These are phyloP conservation scores for Starmera caribaea DNA, from an alignment of 805 yeast genomes.

Conservation along the genomic window DNA sequence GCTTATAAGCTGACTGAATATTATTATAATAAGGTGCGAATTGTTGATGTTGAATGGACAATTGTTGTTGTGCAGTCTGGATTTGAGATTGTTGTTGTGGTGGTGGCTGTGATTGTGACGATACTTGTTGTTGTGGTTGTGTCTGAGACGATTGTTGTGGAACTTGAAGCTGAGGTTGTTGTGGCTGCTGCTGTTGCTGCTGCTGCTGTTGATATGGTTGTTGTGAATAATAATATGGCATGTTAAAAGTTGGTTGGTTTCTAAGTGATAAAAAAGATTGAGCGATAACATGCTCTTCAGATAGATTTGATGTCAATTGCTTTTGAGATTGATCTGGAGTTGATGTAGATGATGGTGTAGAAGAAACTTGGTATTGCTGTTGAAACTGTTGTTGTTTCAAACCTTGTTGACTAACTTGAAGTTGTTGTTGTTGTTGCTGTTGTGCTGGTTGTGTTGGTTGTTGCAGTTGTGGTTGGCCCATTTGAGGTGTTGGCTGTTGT, in stretches of 20 bases:
- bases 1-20: too few relatives aligned
- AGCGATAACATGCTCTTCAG: constrained; percentile 19
- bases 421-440: constrained; percentile 1
- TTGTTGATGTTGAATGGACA: background rate
- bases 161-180: constrained; percentile 3
- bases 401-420: constrained; percentile 1
- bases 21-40: background rate
- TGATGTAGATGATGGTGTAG: constrained; percentile 4
- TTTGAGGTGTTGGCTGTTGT: constrained; percentile 9
- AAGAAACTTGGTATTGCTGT: too few relatives aligned
- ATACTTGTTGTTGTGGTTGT: constrained; percentile 15
- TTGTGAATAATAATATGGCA: constrained; percentile 14
- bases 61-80: background rate
- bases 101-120: constrained; percentile 7
- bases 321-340: constrained; percentile 7
- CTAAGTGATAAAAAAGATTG: constrained; percentile 17
- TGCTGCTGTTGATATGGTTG: constrained; percentile 12
- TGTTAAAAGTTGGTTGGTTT: constrained; percentile 12
- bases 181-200: constrained; percentile 4
- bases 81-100: background rate
- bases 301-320: constrained; percentile 4
- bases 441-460: constrained; percentile 4
- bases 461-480: constrained; percentile 4
- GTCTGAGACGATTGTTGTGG: constrained; percentile 6
- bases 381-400: too few relatives aligned